These are phyloP conservation scores for Sclerotinia minor DNA, from an alignment of 2,329 filamentous ascomycete species.

Conservation along the genomic window DNA sequence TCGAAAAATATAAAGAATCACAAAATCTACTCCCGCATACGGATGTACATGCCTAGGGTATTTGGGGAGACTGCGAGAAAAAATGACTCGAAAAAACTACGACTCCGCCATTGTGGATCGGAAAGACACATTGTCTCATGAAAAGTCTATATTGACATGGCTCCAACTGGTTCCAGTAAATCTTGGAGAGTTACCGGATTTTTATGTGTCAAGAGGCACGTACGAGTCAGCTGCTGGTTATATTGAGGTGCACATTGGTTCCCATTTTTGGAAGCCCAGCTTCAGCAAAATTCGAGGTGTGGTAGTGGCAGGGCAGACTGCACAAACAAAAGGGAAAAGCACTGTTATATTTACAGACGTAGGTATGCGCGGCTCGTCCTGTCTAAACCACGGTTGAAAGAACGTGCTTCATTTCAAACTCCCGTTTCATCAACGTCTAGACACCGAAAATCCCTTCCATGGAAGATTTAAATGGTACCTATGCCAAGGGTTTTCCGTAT, in stretches of 20 bases:
- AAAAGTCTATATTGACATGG: background rate
- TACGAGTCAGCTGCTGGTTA: background rate
- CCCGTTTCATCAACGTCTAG: background rate
- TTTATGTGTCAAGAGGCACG: background rate
- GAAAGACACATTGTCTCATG: background rate
- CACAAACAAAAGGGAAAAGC: background rate
- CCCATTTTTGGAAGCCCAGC: background rate
- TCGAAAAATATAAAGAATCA: background rate
- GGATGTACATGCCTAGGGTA: conserved; percentile 7
- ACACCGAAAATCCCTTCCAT: background rate
- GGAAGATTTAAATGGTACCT: background rate
- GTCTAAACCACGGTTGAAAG: background rate
- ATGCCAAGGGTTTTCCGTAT: background rate
- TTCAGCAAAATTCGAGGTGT: background rate
- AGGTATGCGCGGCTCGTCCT: background rate
- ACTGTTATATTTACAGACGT: background rate
- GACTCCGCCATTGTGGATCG: background rate
- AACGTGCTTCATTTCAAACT: conserved; percentile 17
- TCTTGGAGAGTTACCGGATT: background rate
- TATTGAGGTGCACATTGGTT: background rate
- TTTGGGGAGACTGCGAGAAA: background rate
- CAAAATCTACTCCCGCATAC: background rate
- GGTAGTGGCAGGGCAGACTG: background rate
- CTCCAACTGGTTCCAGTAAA: background rate
- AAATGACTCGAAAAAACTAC: background rate